phyloP scores from a whole-genome alignment of 208 protist genomes.

The Wallacemonas sp. region DNA sequence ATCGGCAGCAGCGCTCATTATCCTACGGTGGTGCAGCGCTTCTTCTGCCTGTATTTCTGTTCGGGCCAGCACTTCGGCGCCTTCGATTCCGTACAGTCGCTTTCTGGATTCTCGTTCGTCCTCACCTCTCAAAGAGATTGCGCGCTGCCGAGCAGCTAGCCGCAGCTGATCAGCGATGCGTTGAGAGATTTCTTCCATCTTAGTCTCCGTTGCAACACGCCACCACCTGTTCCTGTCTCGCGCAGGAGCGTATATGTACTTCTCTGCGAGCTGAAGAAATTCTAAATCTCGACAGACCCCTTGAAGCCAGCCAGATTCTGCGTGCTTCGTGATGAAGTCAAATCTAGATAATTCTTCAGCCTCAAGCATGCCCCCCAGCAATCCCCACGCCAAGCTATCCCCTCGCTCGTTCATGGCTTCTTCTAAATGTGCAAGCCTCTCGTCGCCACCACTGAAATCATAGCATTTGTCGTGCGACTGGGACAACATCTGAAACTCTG shows the following conservation, averaged over 20 bases:
- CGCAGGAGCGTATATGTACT: neutral
- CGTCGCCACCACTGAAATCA: neutral
- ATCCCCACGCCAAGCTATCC: neutral
- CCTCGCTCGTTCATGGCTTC: constrained; percentile 9
- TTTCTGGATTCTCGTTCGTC: neutral
- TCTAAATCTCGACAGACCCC: neutral
- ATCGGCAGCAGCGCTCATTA: constrained; percentile 2
- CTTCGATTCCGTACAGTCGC: neutral
- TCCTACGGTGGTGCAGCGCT: neutral
- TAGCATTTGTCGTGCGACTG: neutral
- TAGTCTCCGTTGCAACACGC: neutral
- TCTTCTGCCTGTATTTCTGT: constrained; percentile 4
- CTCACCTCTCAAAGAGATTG: neutral
- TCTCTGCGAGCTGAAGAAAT: neutral
- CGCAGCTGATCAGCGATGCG: neutral
- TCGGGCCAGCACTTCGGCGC: neutral
- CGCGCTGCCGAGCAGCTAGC: neutral
- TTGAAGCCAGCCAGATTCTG: neutral
- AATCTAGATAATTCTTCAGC: neutral
- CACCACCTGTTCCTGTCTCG: neutral
- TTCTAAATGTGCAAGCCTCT: neutral
- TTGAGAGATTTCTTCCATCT: constrained; percentile 4
- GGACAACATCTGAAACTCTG: neutral
- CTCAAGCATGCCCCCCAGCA: constrained; percentile 1
- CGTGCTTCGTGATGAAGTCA: neutral